Evolutionary conservation across 345 rosid genomes (phyloP).

Genomic region (Limnanthes douglasii): DNA sequence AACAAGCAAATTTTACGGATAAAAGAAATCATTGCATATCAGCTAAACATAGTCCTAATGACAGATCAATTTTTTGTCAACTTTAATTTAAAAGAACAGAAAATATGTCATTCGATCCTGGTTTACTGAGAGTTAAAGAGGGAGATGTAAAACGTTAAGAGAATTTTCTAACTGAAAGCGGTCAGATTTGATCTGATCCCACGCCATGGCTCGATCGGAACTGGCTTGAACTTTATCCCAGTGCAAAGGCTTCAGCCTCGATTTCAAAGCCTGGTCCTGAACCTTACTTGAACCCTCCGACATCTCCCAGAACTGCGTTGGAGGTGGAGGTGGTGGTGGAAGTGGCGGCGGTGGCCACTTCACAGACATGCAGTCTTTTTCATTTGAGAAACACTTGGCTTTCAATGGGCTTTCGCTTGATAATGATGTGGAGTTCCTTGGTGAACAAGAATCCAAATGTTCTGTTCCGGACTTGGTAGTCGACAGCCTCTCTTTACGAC

Average conservation of each 20-base stretch:
- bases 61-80: constrained; percentile 3
- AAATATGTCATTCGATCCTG: too few species aligned
- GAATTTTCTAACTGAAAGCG: constrained; percentile 68
- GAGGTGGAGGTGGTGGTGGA: constrained; percentile 48
- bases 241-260: constrained; percentile 81
- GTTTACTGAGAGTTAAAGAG: neutral
- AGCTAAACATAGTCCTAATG: too few species aligned
- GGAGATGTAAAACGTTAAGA: neutral
- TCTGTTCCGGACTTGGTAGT: constrained; percentile 27
- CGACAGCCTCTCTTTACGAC: constrained; percentile 27
- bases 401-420: too few species aligned
- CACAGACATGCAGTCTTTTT: constrained; percentile 14
- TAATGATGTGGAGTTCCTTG: constrained; percentile 21
- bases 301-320: constrained; percentile 37
- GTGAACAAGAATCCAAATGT: constrained; percentile 35
- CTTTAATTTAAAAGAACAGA: constrained; percentile 1
- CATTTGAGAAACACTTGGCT: constrained; percentile 25
- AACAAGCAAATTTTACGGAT: too few species aligned
- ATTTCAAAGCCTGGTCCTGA: constrained; percentile 32
- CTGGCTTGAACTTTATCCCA: constrained; percentile 98
- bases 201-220: constrained; percentile 83
- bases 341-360: constrained; percentile 63
- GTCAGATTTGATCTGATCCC: constrained; percentile 89
- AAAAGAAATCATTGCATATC: too few species aligned
- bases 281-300: constrained; percentile 28